phyloP scores from a whole-genome alignment of 352 stramenopile species.

The Phytophthora hibernalis region DNA sequence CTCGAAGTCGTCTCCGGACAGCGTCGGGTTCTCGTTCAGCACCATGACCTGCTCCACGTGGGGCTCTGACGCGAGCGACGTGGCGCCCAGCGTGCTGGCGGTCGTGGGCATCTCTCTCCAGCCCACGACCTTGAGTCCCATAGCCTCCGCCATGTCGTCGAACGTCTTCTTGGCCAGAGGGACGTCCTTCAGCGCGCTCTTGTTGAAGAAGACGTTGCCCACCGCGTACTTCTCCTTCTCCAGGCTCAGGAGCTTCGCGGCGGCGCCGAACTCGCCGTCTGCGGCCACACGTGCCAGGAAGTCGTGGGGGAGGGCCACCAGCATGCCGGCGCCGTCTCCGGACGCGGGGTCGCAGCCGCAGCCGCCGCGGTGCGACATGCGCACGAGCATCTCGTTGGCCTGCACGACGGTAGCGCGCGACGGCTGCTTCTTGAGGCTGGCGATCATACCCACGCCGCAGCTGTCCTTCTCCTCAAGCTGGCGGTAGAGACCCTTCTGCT shows the following conservation, averaged over 20 bases:
- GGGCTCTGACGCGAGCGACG: conserved; percentile 93
- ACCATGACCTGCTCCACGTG: conserved; percentile 96
- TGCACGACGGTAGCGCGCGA: conserved; percentile 93
- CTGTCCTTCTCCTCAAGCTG: conserved; percentile 64
- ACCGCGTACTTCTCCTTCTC: conserved; percentile 91
- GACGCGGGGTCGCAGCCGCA: conserved; percentile 96
- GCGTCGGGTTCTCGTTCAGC: conserved; percentile 67
- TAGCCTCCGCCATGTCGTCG: conserved; percentile 73
- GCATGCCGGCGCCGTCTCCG: conserved; percentile 93
- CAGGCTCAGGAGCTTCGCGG: conserved; percentile 41
- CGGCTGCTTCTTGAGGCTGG: conserved; percentile 94
- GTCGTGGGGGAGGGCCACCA: conserved; percentile 96
- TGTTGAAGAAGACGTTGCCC: conserved; percentile 92
- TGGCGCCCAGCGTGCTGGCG: conserved; percentile 93
- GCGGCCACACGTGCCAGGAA: conserved; percentile 92
- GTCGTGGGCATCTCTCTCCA: conserved; percentile 95
- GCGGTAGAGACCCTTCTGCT: conserved; percentile 67
- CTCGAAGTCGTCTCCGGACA: conserved; percentile 91
- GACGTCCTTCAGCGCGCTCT: conserved; percentile 77
- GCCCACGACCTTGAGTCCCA: conserved; percentile 93
- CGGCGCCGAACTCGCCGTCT: conserved; percentile 75
- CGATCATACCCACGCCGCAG: conserved; percentile 97
- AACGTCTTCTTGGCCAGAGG: conserved; percentile 91
- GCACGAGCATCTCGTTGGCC: conserved; percentile 97
- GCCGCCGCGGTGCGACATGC: conserved; percentile 95